phyloP scores from a whole-genome alignment of 2,329 filamentous ascomycete genomes.

The Colletotrichum sp. region DNA sequence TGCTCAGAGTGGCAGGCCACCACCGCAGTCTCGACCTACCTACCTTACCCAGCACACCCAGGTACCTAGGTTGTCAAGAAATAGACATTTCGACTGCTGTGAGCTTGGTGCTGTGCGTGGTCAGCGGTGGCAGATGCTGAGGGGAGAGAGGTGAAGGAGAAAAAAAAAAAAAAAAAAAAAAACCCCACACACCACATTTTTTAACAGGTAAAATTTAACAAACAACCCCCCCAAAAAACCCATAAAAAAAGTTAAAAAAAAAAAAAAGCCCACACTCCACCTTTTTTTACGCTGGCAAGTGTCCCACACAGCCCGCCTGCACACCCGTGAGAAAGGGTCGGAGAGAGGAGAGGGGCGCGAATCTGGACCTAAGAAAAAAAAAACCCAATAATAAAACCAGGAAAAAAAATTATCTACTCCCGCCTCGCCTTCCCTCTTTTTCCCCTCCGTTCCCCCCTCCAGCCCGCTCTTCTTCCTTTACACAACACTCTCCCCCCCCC shows the following conservation, averaged over 20 bases:
- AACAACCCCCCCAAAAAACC: no score
- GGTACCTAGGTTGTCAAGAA: neutral
- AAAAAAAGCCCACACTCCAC: slow-evolving; percentile 4
- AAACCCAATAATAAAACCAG: slow-evolving; percentile 25
- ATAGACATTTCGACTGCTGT: neutral
- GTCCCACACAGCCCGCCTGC: neutral
- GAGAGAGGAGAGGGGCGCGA: slow-evolving; percentile 8
- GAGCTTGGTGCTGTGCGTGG: neutral
- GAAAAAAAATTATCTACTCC: slow-evolving; percentile 26
- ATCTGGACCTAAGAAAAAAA: slow-evolving; percentile 15
- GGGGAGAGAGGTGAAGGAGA: neutral
- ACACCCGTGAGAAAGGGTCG: neutral
- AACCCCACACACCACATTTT: slow-evolving; percentile 9
- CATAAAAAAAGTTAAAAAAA: neutral
- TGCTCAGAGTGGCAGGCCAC: neutral
- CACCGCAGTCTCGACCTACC: neutral
- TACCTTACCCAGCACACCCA: neutral
- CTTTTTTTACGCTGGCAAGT: slow-evolving; percentile 10
- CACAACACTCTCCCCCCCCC: slow-evolving; percentile 16
- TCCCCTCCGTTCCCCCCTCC: slow-evolving; percentile 19
- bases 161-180: neutral
- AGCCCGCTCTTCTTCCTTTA: slow-evolving; percentile 22
- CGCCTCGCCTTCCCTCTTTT: slow-evolving; percentile 23
- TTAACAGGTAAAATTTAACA: no score
- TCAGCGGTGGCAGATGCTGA: neutral